phyloP scores from a whole-genome alignment of 1,139 yeast species.

The Hyphopichia burtonii region DNA sequence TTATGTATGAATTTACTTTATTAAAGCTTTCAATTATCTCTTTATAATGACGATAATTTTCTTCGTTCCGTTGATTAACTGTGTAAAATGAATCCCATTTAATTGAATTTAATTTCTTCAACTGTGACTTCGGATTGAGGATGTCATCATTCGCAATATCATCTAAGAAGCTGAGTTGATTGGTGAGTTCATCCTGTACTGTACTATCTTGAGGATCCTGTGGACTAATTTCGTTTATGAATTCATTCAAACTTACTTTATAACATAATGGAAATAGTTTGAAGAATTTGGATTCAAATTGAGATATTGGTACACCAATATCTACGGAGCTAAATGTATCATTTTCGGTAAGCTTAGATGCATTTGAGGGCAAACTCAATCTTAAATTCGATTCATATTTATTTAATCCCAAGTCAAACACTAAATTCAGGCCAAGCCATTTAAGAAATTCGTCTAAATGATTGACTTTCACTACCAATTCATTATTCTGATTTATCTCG shows the following conservation, averaged over 20 bases:
- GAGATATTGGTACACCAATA: conserved; percentile 9
- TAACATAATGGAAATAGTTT: conserved; percentile 35
- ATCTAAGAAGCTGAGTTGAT: conserved; percentile 38
- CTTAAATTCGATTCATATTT: conserved; percentile 12
- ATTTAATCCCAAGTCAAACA: conserved; percentile 38
- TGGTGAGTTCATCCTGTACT: conserved; percentile 22
- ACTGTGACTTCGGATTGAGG: conserved; percentile 27
- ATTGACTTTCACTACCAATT: conserved; percentile 27
- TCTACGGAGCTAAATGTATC: conserved; percentile 6
- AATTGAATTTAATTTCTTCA: conserved; percentile 23
- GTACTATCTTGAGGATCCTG: conserved; percentile 14
- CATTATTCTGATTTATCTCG: conserved; percentile 27
- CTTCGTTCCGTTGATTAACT: conserved; percentile 15
- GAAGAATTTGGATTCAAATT: conserved; percentile 19
- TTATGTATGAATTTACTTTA: conserved; percentile 4
- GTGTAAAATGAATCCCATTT: conserved; percentile 38
- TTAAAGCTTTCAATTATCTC: conserved; percentile 17
- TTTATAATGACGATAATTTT: conserved; percentile 22
- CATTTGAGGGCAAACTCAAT: conserved; percentile 11
- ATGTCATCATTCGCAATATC: conserved; percentile 34
- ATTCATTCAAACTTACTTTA: conserved; percentile 31
- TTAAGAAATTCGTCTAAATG: conserved; percentile 34
- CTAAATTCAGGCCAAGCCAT: conserved; percentile 33
- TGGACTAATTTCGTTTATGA: conserved; percentile 22
- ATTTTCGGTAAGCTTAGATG: not conserved